phyloP scores from a whole-genome alignment of 2,329 filamentous ascomycete genomes.

The Coleophoma eucalyptorum region DNA sequence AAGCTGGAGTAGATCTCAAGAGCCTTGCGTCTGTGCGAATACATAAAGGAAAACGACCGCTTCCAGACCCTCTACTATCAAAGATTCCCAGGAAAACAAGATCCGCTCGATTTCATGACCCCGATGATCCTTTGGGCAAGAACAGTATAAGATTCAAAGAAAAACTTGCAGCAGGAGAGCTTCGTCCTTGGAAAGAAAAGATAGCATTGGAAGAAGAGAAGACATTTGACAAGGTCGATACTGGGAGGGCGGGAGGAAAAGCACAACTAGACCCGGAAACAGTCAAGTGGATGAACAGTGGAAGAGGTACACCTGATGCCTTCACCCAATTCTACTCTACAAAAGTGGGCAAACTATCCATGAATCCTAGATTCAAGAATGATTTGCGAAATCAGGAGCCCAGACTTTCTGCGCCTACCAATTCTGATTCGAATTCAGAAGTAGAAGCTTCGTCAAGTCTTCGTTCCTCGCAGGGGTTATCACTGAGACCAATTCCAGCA shows the following conservation, averaged over 20 bases:
- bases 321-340: slow-evolving; percentile 1
- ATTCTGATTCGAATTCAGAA: not conserved
- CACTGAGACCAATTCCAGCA: not conserved
- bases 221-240: not conserved
- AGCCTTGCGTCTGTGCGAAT: slow-evolving; percentile 29
- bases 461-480: too few species aligned
- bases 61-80: slow-evolving; percentile 33
- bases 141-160: slow-evolving; percentile 48
- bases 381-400: not conserved
- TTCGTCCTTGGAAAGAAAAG: slow-evolving; percentile 3
- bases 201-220: not conserved
- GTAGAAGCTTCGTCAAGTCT: not conserved
- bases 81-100: slow-evolving; percentile 39
- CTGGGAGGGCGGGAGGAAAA: not conserved
- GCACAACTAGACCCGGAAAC: not conserved
- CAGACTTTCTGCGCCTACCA: not conserved
- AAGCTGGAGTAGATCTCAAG: not conserved
- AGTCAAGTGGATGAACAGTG: not conserved
- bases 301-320: not conserved
- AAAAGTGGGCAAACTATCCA: not conserved
- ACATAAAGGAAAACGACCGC: slow-evolving; percentile 47
- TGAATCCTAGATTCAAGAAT: not conserved
- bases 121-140: slow-evolving; percentile 46
- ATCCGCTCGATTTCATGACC: slow-evolving; percentile 48
- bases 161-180: slow-evolving; percentile 15